Percentiles rank a stretch among this genome's conserved stretches.
These are phyloP conservation scores for Curvularia sp. DNA, from an alignment of 2,329 filamentous ascomycete genomes.

Conservation along the genomic window DNA sequence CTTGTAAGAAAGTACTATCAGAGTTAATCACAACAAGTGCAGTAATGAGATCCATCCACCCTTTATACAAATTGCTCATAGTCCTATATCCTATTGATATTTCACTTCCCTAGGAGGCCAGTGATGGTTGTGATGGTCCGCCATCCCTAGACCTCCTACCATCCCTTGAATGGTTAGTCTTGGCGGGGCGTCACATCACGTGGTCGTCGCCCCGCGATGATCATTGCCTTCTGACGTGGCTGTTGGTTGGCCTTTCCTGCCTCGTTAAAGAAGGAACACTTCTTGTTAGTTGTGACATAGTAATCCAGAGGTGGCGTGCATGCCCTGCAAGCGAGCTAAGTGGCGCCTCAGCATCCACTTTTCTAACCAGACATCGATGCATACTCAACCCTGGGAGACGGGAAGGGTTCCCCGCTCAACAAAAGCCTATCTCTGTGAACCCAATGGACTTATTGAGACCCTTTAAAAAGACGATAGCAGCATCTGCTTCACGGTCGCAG, in stretches of 20 bases:
- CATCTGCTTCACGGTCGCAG: slow-evolving; percentile 1
- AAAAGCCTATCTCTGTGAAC: neutral
- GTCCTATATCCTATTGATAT: too few species aligned
- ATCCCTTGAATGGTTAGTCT: too few species aligned
- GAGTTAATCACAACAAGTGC: too few species aligned
- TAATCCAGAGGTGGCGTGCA: neutral
- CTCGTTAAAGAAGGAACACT: neutral
- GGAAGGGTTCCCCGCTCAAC: slow-evolving; percentile 4
- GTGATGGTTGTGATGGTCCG: too few species aligned
- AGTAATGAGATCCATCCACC: too few species aligned
- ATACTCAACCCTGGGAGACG: slow-evolving; percentile 1
- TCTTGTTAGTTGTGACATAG: neutral
- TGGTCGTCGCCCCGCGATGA: too few species aligned
- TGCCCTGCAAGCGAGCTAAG: neutral
- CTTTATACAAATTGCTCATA: too few species aligned
- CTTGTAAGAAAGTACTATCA: too few species aligned
- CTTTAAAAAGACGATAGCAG: slow-evolving; percentile 1
- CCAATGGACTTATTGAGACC: neutral
- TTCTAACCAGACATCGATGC: neutral
- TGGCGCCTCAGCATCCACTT: neutral
- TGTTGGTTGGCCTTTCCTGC: neutral
- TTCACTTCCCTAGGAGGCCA: too few species aligned
- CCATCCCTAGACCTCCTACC: too few species aligned
- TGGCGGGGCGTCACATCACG: too few species aligned
- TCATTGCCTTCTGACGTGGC: neutral